Evolutionary conservation across 106 monocot species (phyloP).

Genomic region (Acorus calamus): DNA sequence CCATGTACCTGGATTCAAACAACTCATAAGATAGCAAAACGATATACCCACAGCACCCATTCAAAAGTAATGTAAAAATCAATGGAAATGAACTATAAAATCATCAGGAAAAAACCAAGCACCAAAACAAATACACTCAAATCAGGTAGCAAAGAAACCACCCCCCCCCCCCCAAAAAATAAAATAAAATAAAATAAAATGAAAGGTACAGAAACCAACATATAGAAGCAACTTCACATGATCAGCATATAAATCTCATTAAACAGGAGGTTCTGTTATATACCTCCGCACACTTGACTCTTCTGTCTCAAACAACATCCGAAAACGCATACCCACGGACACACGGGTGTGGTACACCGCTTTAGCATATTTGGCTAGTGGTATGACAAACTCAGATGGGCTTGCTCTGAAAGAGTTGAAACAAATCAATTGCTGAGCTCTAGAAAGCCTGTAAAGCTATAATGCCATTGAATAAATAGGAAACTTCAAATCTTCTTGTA

Average conservation of each 20-base stretch:
- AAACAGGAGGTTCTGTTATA: neutral
- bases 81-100: too few relatives aligned
- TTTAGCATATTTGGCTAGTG: constrained; percentile 27
- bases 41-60: too few relatives aligned
- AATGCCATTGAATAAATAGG: too few relatives aligned
- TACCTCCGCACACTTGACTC: constrained; percentile 32
- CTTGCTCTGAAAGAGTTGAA: constrained; percentile 15
- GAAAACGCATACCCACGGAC: constrained; percentile 32
- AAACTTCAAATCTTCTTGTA: too few relatives aligned
- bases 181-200: too few relatives aligned
- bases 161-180: too few relatives aligned
- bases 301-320: constrained; percentile 38
- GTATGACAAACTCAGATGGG: constrained; percentile 33
- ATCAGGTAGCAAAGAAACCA: too few relatives aligned
- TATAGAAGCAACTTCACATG: neutral
- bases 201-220: neutral
- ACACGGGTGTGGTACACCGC: constrained; percentile 29
- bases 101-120: too few relatives aligned
- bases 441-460: too few relatives aligned
- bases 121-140: too few relatives aligned
- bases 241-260: neutral
- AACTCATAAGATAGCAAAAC: neutral
- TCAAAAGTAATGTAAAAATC: too few relatives aligned
- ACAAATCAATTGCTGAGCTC: too few relatives aligned
- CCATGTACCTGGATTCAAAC: constrained; percentile 69